A percentile compares a stretch with the other conserved stretches of the same genome.
Conservation (phyloP, 2,329 filamentous ascomycete genomes). For the Alternaria sp. region DNA sequence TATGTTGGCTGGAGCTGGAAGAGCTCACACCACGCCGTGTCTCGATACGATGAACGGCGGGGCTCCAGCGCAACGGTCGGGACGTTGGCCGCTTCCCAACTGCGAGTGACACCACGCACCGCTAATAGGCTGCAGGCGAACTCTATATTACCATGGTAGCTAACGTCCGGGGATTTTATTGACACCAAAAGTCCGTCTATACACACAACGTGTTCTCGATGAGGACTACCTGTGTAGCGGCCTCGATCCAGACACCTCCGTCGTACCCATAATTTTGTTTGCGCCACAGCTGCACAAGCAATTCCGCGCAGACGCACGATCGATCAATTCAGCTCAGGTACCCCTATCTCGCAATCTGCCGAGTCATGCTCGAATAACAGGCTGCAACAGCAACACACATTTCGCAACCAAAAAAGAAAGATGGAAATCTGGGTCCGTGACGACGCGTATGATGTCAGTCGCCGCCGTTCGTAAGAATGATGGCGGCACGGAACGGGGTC, state of each 20-base stretch:
- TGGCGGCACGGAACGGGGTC: slow-evolving; percentile 18
- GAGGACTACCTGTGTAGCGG: background rate
- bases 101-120: slow-evolving; percentile 10
- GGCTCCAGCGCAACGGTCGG: slow-evolving; percentile 15
- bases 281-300: slow-evolving; percentile 11
- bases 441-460: slow-evolving; percentile 28
- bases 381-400: slow-evolving; percentile 2
- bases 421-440: slow-evolving; percentile 20
- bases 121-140: slow-evolving; percentile 11
- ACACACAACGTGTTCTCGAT: background rate
- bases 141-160: slow-evolving; percentile 3
- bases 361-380: slow-evolving; percentile 9
- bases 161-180: background rate
- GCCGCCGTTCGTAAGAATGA: slow-evolving; percentile 6
- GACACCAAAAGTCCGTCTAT: background rate
- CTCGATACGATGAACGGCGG: slow-evolving; percentile 11
- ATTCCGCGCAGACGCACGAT: slow-evolving; percentile 8
- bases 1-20: background rate
- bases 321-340: slow-evolving; percentile 1
- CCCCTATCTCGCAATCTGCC: background rate
- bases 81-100: slow-evolving; percentile 18
- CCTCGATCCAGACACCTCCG: slow-evolving; percentile 4
- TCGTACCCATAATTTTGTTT: slow-evolving; percentile 13
- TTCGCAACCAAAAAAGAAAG: background rate
- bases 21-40: background rate